Conservation (phyloP, 73 alveolate species). For the Paraurostyla sp. region DNA sequence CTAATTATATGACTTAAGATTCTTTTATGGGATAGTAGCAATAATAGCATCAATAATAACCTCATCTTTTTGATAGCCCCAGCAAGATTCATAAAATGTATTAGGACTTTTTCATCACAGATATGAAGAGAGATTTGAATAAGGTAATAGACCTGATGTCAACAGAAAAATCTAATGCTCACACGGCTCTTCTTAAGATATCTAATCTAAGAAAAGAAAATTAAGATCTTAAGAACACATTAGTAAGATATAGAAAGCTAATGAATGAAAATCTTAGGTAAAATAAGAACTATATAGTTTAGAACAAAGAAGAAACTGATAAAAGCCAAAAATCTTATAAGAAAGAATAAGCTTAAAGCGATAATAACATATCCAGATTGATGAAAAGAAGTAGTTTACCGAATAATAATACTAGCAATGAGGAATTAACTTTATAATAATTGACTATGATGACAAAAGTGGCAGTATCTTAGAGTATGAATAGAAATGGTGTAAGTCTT, state of each 20-base stretch:
- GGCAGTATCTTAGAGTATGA: too few species aligned
- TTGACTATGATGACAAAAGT: too few species aligned
- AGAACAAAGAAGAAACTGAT: not conserved
- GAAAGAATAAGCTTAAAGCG: too few species aligned
- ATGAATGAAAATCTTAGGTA: conserved; percentile 11
- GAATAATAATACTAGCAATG: too few species aligned
- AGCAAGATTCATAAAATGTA: conserved; percentile 4
- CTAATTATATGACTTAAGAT: not conserved
- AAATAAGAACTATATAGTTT: too few species aligned
- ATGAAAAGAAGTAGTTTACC: too few species aligned
- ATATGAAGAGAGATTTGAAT: conserved; percentile 13
- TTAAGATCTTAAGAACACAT: not conserved
- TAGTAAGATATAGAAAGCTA: not conserved
- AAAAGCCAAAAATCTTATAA: not conserved
- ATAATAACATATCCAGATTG: too few species aligned
- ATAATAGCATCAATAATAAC: not conserved
- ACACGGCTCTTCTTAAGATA: not conserved
- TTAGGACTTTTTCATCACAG: conserved; percentile 16
- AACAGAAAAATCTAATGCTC: conserved; percentile 9
- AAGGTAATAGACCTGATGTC: not conserved
- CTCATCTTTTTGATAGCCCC: not conserved
- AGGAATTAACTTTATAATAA: too few species aligned
- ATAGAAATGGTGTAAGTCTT: too few species aligned
- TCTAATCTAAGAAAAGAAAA: not conserved
- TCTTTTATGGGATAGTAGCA: not conserved